A percentile compares a stretch with the other conserved stretches of the same genome.
Evolutionary conservation across 2,329 filamentous ascomycete species (phyloP).

Genomic region (Coniochaeta hoffmannii): DNA sequence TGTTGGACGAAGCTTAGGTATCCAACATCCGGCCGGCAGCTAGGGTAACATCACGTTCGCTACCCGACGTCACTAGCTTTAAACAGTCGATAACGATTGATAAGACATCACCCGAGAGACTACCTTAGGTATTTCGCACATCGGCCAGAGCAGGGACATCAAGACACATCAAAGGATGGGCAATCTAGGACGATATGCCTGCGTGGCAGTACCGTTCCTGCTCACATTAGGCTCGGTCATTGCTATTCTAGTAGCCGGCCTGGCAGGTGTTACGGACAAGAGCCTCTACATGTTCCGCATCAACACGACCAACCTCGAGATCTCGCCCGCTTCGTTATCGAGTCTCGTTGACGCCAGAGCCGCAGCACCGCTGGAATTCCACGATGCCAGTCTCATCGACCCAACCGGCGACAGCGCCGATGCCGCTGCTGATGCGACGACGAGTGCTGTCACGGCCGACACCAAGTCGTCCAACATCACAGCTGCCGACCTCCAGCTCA

Average conservation of each 20-base stretch:
- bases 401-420: slow-evolving; percentile 7
- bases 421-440: background rate
- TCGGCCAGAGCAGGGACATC: slow-evolving; percentile 7
- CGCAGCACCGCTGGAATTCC: background rate
- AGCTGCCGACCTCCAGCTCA: slow-evolving; percentile 52
- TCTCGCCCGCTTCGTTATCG: slow-evolving; percentile 18
- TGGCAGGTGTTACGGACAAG: slow-evolving; percentile 50
- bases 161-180: slow-evolving; percentile 14
- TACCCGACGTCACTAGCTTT: background rate
- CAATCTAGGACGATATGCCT: slow-evolving; percentile 66
- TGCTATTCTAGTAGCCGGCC: slow-evolving; percentile 52
- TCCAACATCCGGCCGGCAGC: background rate
- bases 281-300: slow-evolving; percentile 51
- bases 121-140: background rate
- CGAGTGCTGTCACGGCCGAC: slow-evolving; percentile 4
- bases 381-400: slow-evolving; percentile 14
- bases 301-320: slow-evolving; percentile 54
- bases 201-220: slow-evolving; percentile 79
- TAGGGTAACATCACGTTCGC: background rate
- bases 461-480: slow-evolving; percentile 39
- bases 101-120: background rate
- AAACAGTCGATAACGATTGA: background rate
- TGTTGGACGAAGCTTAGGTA: background rate
- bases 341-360: slow-evolving; percentile 7
- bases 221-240: slow-evolving; percentile 73